These are phyloP conservation scores for Polysphondylium violaceum DNA, from an alignment of 78 protist species.

Conservation along the genomic window DNA sequence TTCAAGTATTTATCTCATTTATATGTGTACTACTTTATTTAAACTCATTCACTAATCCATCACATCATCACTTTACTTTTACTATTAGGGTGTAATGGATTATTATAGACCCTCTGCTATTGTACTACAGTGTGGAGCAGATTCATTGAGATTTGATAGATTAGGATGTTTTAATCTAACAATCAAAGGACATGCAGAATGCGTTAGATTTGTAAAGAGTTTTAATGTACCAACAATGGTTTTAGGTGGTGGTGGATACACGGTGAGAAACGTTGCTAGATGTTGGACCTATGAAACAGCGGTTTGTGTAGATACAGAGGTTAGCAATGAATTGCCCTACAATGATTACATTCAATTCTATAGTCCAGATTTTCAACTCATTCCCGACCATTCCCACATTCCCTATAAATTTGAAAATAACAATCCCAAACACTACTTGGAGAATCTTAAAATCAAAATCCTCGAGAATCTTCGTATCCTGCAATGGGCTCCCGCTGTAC, in stretches of 20 bases:
- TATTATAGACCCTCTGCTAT: slow-evolving; percentile 94
- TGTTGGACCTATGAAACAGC: slow-evolving; percentile 99
- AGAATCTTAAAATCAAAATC: slow-evolving; percentile 57
- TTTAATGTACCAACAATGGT: slow-evolving; percentile 95
- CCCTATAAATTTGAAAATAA: slow-evolving; percentile 91
- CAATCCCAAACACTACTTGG: slow-evolving; percentile 91
- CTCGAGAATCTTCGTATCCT: slow-evolving; percentile 71
- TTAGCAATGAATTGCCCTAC: slow-evolving; percentile 93
- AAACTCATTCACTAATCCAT: too few relatives aligned
- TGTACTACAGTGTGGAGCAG: slow-evolving; percentile 99
- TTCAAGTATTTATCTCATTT: slow-evolving; percentile 35
- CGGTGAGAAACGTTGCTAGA: slow-evolving; percentile 98
- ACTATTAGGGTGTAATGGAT: slow-evolving; percentile 83
- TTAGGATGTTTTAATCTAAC: slow-evolving; percentile 98
- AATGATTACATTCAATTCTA: slow-evolving; percentile 97
- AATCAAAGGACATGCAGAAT: slow-evolving; percentile 91
- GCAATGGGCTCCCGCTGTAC: slow-evolving; percentile 65
- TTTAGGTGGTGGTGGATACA: slow-evolving; percentile 99
- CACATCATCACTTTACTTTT: background rate
- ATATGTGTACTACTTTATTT: background rate
- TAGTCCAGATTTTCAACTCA: slow-evolving; percentile 94
- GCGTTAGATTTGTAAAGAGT: slow-evolving; percentile 90
- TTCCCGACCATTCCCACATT: slow-evolving; percentile 81
- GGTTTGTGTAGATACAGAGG: slow-evolving; percentile 63
- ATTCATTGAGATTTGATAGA: slow-evolving; percentile 98